Evolutionary conservation across 371 early-diverging fungal species (phyloP).

Genomic region (Zopfochytrium polystomum): DNA sequence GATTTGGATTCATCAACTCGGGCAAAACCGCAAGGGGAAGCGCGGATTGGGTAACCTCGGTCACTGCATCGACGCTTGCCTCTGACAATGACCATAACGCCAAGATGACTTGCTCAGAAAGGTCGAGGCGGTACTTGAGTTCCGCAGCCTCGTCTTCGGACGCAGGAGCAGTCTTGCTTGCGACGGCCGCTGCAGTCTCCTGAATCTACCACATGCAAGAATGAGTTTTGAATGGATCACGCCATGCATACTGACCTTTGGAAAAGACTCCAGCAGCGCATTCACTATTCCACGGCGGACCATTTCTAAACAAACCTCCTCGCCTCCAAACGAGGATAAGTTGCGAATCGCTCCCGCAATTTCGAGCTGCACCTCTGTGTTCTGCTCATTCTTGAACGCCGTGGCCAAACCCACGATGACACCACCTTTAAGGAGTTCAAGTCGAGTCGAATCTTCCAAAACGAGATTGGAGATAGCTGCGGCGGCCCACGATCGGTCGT

Average conservation of each 20-base stretch:
- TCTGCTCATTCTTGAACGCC: conserved; percentile 61
- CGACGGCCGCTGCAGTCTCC: too few species aligned
- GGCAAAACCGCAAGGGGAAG: conserved; percentile 21
- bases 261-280: conserved; percentile 5
- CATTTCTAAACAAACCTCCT: conserved; percentile 65
- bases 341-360: conserved; percentile 69
- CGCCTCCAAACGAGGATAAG: conserved; percentile 40
- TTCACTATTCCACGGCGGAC: conserved; percentile 50
- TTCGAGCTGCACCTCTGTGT: conserved; percentile 74
- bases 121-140: conserved; percentile 8
- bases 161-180: too few species aligned
- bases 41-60: conserved; percentile 11
- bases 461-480: conserved; percentile 78
- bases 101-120: conserved; percentile 27
- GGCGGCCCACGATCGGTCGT: conserved; percentile 86
- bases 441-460: conserved; percentile 54
- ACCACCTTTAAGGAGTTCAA: conserved; percentile 68
- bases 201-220: too few species aligned
- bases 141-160: conserved; percentile 13
- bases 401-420: conserved; percentile 65
- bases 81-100: conserved; percentile 30
- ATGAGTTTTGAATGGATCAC: neutral
- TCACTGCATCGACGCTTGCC: conserved; percentile 25
- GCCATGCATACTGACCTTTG: conserved; percentile 6
- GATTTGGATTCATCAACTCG: conserved; percentile 16